phyloP scores from a whole-genome alignment of 306 rosid genomes.

The Senna siamea region DNA sequence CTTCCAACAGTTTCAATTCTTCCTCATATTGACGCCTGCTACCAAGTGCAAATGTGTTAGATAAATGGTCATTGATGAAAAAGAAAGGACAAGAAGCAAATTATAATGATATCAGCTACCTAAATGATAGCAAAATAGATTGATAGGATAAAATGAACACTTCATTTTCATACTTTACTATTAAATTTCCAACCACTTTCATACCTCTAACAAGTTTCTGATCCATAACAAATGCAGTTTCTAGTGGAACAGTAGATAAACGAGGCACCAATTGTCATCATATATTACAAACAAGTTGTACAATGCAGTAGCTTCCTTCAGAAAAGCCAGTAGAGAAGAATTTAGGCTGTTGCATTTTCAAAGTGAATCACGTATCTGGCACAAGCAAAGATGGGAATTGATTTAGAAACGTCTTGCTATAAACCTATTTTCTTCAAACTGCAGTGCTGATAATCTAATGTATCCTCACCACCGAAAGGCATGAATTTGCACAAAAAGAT shows the following conservation, averaged over 20 bases:
- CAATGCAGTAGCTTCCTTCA: slow-evolving; percentile 49
- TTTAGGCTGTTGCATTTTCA: slow-evolving; percentile 47
- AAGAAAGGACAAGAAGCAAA: background rate
- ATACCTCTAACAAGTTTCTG: slow-evolving; percentile 52
- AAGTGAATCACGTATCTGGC: slow-evolving; percentile 42
- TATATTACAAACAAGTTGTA: slow-evolving; percentile 54
- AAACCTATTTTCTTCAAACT: background rate
- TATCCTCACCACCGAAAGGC: background rate
- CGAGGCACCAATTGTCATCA: slow-evolving; percentile 41
- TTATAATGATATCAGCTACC: background rate
- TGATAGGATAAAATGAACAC: background rate
- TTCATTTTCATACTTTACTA: background rate
- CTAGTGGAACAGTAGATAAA: slow-evolving; percentile 47
- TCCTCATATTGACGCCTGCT: slow-evolving; percentile 76
- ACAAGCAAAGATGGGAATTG: slow-evolving; percentile 32
- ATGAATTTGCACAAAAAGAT: background rate
- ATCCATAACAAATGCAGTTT: slow-evolving; percentile 50
- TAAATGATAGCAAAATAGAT: background rate
- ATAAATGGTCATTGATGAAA: background rate
- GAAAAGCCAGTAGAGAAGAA: slow-evolving; percentile 47
- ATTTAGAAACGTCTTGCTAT: slow-evolving; percentile 28
- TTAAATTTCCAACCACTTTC: background rate
- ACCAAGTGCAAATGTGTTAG: slow-evolving; percentile 37
- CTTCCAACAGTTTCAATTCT: slow-evolving; percentile 73
- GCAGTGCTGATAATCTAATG: background rate